A percentile compares a stretch with the other conserved stretches of the same genome.
These are phyloP conservation scores for Pseudohalonectria lignicola DNA, from an alignment of 2,329 filamentous ascomycete species.

Conservation along the genomic window DNA sequence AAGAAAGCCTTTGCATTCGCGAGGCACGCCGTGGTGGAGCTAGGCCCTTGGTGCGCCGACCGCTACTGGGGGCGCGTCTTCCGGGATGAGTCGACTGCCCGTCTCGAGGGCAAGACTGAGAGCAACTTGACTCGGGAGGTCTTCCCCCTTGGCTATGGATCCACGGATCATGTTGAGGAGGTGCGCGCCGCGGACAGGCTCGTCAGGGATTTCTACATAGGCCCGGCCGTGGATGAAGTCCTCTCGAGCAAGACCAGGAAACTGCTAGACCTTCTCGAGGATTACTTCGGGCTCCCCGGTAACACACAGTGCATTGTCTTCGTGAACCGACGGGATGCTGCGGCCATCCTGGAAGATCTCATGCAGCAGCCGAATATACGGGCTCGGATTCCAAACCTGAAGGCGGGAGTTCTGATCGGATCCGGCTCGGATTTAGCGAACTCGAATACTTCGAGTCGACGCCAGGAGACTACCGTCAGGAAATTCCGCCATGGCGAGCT, in stretches of 20 bases:
- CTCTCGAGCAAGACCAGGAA: constrained; percentile 65
- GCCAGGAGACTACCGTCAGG: constrained; percentile 64
- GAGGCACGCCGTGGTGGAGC: constrained; percentile 45
- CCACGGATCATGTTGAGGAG: constrained; percentile 36
- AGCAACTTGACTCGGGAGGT: constrained; percentile 7
- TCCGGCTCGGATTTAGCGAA: constrained; percentile 7
- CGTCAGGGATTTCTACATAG: constrained; percentile 40
- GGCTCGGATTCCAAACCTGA: background rate
- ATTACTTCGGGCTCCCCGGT: background rate
- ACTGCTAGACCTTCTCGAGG: constrained; percentile 27
- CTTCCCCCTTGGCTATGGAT: background rate
- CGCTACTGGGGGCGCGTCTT: constrained; percentile 66
- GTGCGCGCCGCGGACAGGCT: constrained; percentile 48
- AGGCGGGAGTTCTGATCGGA: constrained; percentile 4
- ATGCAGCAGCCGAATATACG: background rate
- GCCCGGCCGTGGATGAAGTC: constrained; percentile 17
- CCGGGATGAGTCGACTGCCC: constrained; percentile 47
- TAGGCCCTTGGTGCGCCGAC: constrained; percentile 82
- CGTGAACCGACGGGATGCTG: constrained; percentile 1
- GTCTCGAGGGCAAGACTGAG: constrained; percentile 45
- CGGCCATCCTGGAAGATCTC: background rate
- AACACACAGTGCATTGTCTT: constrained; percentile 2
- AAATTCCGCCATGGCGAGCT: constrained; percentile 47
- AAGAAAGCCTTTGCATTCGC: constrained; percentile 48
- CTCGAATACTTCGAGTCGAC: constrained; percentile 22